Conservation (phyloP, 495 filamentous ascomycete species). For the Penicillium ochrochloron region DNA sequence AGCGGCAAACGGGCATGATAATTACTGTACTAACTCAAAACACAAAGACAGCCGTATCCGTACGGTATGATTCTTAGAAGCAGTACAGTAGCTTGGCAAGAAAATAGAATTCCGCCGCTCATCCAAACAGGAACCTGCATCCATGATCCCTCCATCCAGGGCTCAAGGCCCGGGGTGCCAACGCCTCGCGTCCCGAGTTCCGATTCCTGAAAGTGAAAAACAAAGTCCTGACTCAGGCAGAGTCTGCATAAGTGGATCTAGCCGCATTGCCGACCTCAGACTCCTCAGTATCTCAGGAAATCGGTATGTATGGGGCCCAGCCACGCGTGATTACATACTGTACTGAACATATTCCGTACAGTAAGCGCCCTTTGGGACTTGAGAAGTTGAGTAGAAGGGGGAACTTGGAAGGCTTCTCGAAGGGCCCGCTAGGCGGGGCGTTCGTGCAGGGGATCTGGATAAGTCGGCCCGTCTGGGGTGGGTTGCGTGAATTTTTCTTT, state of each 20-base stretch:
- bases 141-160: no score
- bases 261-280: conserved; percentile 7
- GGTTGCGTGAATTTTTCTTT: conserved; percentile 1
- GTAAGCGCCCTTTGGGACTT: not conserved
- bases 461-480: conserved; percentile 1
- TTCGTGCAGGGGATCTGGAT: not conserved
- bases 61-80: no score
- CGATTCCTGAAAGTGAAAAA: not conserved
- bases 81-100: not conserved
- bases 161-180: not conserved
- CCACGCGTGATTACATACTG: not conserved
- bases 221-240: not conserved
- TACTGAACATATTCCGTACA: not conserved
- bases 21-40: not conserved
- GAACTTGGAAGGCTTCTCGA: not conserved
- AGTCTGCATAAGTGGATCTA: not conserved
- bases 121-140: not conserved
- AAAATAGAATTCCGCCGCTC: not conserved
- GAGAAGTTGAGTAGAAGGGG: not conserved
- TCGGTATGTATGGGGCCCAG: not conserved
- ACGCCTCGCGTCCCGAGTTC: not conserved
- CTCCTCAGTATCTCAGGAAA: not conserved
- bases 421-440: not conserved
- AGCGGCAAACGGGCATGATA: not conserved
- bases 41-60: not conserved